phyloP scores from a whole-genome alignment of 2,329 filamentous ascomycete species.

The Tolypocladium tundrense region DNA sequence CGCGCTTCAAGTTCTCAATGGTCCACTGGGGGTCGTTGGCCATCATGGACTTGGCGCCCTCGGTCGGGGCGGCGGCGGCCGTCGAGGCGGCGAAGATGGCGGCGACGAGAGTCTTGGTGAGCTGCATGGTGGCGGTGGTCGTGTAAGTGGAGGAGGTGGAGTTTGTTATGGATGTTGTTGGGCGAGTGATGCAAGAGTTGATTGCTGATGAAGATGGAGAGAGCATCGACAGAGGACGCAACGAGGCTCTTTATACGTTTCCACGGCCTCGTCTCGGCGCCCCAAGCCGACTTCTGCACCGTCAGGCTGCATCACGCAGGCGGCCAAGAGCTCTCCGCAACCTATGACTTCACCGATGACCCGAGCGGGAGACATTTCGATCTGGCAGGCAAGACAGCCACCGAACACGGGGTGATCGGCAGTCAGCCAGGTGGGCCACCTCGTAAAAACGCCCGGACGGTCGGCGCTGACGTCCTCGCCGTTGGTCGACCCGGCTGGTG shows the following conservation, averaged over 20 bases:
- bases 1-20: conserved; percentile 27
- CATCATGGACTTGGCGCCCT: conserved; percentile 28
- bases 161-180: background rate
- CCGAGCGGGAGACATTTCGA: background rate
- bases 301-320: background rate
- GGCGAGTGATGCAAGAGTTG: background rate
- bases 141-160: background rate
- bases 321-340: background rate
- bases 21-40: conserved; percentile 28
- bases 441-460: background rate
- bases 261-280: background rate
- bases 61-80: conserved; percentile 23
- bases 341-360: background rate
- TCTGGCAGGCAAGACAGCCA: background rate
- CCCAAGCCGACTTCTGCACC: background rate
- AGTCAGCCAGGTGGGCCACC: background rate
- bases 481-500: background rate
- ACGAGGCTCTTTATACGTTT: background rate
- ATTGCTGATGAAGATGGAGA: background rate
- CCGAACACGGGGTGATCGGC: conserved; percentile 3
- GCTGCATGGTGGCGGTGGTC: conserved; percentile 27
- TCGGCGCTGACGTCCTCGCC: background rate
- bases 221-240: background rate
- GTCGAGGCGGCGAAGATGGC: conserved; percentile 24
- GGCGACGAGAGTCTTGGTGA: conserved; percentile 28